phyloP scores from a whole-genome alignment of 768 basidiomycete genomes.

The Boletus vermiculosoides region DNA sequence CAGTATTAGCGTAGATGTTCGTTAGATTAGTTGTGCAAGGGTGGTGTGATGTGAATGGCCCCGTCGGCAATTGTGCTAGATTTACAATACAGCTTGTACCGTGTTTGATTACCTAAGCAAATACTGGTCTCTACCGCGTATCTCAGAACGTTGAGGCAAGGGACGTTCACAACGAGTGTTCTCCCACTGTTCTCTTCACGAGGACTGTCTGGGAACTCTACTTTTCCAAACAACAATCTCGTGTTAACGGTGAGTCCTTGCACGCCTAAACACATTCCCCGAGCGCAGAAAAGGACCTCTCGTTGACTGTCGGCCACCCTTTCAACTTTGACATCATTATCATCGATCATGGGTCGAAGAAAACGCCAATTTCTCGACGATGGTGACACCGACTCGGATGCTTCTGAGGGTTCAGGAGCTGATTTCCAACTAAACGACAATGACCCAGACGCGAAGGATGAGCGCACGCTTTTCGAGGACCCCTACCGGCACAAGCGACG shows the following conservation, averaged over 20 bases:
- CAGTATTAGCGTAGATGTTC: slow-evolving; percentile 28
- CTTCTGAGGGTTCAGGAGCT: slow-evolving; percentile 57
- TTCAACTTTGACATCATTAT: neutral
- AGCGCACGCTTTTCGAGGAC: slow-evolving; percentile 72
- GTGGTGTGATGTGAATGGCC: slow-evolving; percentile 3
- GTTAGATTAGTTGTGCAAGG: slow-evolving; percentile 1
- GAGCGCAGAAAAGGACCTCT: slow-evolving; percentile 1
- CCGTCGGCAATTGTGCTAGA: neutral
- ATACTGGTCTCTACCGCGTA: neutral
- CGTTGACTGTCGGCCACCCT: slow-evolving; percentile 2
- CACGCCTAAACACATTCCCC: neutral
- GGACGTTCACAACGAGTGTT: no score
- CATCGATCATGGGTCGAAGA: slow-evolving; percentile 60
- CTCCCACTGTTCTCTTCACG: neutral
- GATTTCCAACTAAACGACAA: slow-evolving; percentile 47
- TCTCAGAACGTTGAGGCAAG: neutral
- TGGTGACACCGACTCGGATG: slow-evolving; percentile 71
- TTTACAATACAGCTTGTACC: neutral
- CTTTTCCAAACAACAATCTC: neutral
- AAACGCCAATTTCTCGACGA: slow-evolving; percentile 77
- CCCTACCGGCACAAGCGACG: slow-evolving; percentile 73
- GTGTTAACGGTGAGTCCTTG: slow-evolving; percentile 13
- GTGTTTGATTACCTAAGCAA: slow-evolving; percentile 23
- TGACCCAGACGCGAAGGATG: slow-evolving; percentile 65
- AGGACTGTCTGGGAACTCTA: neutral